Conservation (phyloP, 768 basidiomycete genomes). For the Favolaschia claudopus region DNA sequence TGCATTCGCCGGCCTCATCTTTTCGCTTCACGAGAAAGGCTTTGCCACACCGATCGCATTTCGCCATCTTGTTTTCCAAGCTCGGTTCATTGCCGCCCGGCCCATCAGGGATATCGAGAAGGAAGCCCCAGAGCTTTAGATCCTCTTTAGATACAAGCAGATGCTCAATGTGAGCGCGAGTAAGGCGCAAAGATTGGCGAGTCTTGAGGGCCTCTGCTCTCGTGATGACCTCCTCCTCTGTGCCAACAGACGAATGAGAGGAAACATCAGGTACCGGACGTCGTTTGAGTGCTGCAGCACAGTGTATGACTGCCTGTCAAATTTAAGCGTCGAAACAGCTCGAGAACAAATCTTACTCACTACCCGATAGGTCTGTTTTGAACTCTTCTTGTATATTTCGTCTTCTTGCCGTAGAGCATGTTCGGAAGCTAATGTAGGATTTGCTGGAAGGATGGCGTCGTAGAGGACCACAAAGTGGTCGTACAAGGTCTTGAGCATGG, state of each 20-base stretch:
- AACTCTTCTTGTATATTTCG: constrained; percentile 77
- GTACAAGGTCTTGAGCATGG: constrained; percentile 78
- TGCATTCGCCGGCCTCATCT: constrained; percentile 68
- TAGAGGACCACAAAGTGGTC: constrained; percentile 80
- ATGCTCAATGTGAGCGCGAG: constrained; percentile 58
- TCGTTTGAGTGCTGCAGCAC: constrained; percentile 56
- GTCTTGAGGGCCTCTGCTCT: constrained; percentile 64
- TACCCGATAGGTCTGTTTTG: constrained; percentile 84
- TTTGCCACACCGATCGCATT: constrained; percentile 82
- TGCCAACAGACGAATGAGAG: constrained; percentile 80
- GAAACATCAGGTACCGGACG: constrained; percentile 61
- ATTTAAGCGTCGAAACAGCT: constrained; percentile 21
- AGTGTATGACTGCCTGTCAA: constrained; percentile 58
- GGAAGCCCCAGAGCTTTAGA: constrained; percentile 73
- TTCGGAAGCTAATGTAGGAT: constrained; percentile 72
- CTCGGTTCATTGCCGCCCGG: constrained; percentile 70
- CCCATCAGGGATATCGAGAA: constrained; percentile 71
- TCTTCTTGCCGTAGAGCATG: constrained; percentile 86
- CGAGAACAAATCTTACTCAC: constrained; percentile 46
- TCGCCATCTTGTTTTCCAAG: constrained; percentile 64
- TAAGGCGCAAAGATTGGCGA: constrained; percentile 60
- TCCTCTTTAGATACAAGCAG: constrained; percentile 66
- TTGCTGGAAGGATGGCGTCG: constrained; percentile 54
- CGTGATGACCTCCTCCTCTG: constrained; percentile 65
- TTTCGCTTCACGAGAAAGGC: constrained; percentile 72